A percentile compares a stretch with the other conserved stretches of the same genome.
These are phyloP conservation scores for Prunus fruticosa DNA, from an alignment of 306 rosid genomes.

Conservation along the genomic window DNA sequence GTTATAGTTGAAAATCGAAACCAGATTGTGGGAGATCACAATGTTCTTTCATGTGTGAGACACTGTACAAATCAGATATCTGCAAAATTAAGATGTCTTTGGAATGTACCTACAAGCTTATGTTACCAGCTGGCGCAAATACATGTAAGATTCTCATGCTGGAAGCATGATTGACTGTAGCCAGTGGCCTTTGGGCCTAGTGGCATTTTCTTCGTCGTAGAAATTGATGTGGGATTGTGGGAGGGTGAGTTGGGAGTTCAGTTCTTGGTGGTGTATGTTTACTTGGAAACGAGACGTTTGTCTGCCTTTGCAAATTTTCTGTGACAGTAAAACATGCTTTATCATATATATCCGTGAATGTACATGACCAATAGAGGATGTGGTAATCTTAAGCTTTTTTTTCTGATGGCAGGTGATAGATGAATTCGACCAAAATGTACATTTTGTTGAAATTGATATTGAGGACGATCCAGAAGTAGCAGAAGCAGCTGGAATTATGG, in stretches of 20 bases:
- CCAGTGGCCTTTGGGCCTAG: background rate
- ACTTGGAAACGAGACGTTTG: background rate
- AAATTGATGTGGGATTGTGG: background rate
- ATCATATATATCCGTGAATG: background rate
- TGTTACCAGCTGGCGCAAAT: background rate
- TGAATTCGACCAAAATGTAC: constrained; percentile 81
- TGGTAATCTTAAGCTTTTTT: background rate
- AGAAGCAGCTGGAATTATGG: constrained; percentile 97
- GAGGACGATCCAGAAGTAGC: constrained; percentile 97
- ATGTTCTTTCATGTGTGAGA: background rate
- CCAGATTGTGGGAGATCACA: background rate
- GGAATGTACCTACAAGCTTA: background rate
- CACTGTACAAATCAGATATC: background rate
- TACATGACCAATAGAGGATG: constrained; percentile 7
- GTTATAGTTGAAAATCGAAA: background rate
- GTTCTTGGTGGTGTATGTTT: background rate
- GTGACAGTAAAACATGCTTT: background rate
- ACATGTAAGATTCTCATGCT: background rate
- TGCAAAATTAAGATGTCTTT: background rate
- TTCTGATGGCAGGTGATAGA: constrained; percentile 68
- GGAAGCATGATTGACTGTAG: background rate
- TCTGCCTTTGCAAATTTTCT: background rate
- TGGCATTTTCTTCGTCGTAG: background rate
- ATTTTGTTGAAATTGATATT: constrained; percentile 92
- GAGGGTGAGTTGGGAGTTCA: background rate